Evolutionary conservation across 2,329 filamentous ascomycete genomes (phyloP).

Genomic region (Penicillium sp.): DNA sequence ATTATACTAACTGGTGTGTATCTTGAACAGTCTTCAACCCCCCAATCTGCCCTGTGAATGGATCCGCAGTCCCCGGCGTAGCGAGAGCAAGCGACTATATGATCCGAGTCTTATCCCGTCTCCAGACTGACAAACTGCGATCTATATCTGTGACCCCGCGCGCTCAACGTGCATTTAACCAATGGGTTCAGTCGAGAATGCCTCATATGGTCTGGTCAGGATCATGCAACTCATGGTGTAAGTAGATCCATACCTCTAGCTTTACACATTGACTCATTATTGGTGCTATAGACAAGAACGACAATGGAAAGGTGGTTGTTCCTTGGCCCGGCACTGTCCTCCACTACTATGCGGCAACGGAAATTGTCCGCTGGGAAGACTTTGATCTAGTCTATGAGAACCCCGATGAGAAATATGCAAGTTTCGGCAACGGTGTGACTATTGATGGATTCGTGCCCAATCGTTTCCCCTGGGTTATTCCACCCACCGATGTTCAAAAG

Average conservation of each 20-base stretch:
- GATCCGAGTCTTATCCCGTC: constrained; percentile 2
- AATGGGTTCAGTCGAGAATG: constrained; percentile 11
- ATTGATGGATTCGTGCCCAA: not conserved
- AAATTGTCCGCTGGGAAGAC: constrained; percentile 13
- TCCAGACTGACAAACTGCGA: constrained; percentile 4
- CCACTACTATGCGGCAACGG: constrained; percentile 13
- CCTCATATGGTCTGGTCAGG: constrained; percentile 11
- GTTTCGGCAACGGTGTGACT: constrained; percentile 5
- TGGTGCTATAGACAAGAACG: constrained; percentile 3
- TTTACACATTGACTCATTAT: not conserved
- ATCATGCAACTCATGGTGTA: constrained; percentile 10
- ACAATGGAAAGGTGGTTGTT: constrained; percentile 7
- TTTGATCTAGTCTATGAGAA: constrained; percentile 4
- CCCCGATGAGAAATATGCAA: constrained; percentile 1
- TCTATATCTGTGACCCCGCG: constrained; percentile 1
- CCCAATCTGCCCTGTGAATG: constrained; percentile 9
- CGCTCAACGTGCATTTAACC: constrained; percentile 5
- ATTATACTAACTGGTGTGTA: not conserved
- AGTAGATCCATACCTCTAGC: not conserved
- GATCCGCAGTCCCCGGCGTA: constrained; percentile 3
- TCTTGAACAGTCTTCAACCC: constrained; percentile 5
- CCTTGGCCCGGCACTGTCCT: constrained; percentile 13
- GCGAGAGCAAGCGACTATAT: constrained; percentile 7
- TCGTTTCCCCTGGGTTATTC: constrained; percentile 2
- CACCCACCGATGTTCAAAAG: not conserved